These are phyloP conservation scores for Trichoderma polysporum DNA, from an alignment of 2,329 filamentous ascomycete genomes.

Conservation along the genomic window DNA sequence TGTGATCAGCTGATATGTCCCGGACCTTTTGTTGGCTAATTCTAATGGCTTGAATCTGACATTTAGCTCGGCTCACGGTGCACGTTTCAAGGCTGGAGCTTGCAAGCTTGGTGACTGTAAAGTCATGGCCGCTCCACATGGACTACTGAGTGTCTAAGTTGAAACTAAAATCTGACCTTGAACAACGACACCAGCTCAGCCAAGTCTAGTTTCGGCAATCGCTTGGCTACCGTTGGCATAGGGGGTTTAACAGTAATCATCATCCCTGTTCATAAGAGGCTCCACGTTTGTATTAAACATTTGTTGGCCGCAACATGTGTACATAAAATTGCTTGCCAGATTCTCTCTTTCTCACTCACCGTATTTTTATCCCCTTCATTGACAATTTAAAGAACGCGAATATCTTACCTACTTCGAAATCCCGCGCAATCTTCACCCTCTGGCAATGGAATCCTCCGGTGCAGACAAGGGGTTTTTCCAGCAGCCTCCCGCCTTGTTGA, in stretches of 20 bases:
- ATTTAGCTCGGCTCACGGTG: background rate
- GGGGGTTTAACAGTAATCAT: background rate
- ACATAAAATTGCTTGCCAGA: background rate
- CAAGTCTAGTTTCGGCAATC: background rate
- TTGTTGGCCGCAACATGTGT: background rate
- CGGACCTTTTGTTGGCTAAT: background rate
- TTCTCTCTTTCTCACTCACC: background rate
- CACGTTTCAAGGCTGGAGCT: background rate
- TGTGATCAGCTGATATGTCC: background rate
- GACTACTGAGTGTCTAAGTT: background rate
- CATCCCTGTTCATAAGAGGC: background rate
- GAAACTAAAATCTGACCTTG: background rate
- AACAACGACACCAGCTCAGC: background rate
- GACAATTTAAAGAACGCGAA: rapidly evolving
- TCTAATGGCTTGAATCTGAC: too few relatives aligned
- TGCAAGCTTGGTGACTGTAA: background rate
- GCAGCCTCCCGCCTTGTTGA: slow-evolving; percentile 48
- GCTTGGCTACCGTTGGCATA: background rate
- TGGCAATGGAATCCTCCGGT: slow-evolving; percentile 44
- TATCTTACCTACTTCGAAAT: too few relatives aligned
- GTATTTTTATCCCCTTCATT: too few relatives aligned
- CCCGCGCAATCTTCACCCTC: background rate
- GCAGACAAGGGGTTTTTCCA: slow-evolving; percentile 57
- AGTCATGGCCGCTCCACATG: background rate
- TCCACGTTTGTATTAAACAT: background rate